phyloP scores from a whole-genome alignment of 192 early-diverging fungal genomes.

The Thamnidium elegans region DNA sequence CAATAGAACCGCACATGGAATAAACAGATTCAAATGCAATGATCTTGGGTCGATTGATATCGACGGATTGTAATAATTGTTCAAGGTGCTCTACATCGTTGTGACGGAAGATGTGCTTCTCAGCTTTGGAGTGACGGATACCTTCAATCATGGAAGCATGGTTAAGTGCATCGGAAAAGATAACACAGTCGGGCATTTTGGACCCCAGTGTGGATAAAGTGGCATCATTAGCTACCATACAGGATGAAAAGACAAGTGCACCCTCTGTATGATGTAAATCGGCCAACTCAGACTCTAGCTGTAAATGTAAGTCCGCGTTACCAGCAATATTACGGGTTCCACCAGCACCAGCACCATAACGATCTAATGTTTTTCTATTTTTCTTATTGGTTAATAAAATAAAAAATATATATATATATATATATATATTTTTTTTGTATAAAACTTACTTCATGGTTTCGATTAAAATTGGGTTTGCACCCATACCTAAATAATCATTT shows the following conservation, averaged over 20 bases:
- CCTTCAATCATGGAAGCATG: constrained; percentile 99
- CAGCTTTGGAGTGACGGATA: constrained; percentile 83
- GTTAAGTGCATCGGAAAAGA: constrained; percentile 91
- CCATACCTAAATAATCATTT: constrained; percentile 98
- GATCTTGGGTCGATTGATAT: constrained; percentile 83
- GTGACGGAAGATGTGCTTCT: constrained; percentile 88
- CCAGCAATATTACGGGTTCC: constrained; percentile 99
- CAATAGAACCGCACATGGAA: constrained; percentile 94
- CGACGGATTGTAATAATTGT: constrained; percentile 71
- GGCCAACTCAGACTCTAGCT: constrained; percentile 87
- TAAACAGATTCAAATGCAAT: constrained; percentile 96
- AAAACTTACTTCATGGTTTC: constrained; percentile 84
- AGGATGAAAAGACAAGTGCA: constrained; percentile 93
- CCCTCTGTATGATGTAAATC: constrained; percentile 85
- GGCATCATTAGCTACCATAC: constrained; percentile 97
- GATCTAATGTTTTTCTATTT: constrained; percentile 73
- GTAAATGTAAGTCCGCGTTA: constrained; percentile 91
- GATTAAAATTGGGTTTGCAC: constrained; percentile 78
- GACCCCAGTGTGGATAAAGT: constrained; percentile 84
- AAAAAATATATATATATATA: neutral
- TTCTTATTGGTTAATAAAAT: constrained; percentile 14
- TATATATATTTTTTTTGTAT: neutral
- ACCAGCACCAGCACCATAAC: constrained; percentile 96
- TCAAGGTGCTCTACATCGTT: constrained; percentile 91
- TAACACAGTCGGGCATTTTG: constrained; percentile 87